Evolutionary conservation across 2,329 filamentous ascomycete genomes (phyloP), one percentile per base, ranked within the genome.

Genomic region (Lachnellula hyalina): DNA sequence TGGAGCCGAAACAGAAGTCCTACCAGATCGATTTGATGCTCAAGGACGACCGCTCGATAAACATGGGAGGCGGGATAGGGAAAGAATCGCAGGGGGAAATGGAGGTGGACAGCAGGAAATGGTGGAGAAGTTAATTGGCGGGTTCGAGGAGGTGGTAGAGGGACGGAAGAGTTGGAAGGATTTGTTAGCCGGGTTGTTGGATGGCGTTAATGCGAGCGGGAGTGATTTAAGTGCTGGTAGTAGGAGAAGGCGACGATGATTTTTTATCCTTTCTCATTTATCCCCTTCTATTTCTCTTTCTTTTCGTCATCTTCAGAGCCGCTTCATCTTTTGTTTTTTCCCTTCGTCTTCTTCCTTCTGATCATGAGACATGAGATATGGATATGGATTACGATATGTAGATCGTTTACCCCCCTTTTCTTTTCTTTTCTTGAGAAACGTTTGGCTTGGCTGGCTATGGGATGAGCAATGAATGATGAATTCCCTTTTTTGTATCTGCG

Each of bases 1-100:
- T 15, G 17, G 38, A 7, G 56, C 55, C 1, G 60, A 64, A 6
- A 49, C 65, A 1, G 67, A 68, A 45, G 57, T 64, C 2, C 50
- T 69, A 12, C 67, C 67, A 1, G 60, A 65, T 52, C 36, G 66
- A 7, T 70, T 69, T 54, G 67, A 70, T 56, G 38, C 40, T 3
- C 53, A 68, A 23, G 67, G 67, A 0, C 52, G 64, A 23, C 62
- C 59, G 2, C 7, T 67, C 25, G 60, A 61, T 9, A 38, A 45
- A 4, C 19, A 49, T 41, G 36, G 50, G 28, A 45, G 52, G 19
- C 54, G 54, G 12, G 49, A 51, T 9, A 21, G n/a, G 41, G 51
- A 23, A n/a, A 45, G 34, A 28, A 44, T 12, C n/a, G 14, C 28
- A 42, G 47, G 17, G 3, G 41, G 35, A 17, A 54, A 48, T 5